Evolutionary conservation across 1,139 yeast species (phyloP).

Genomic region (Diutina pseudorugosa): DNA sequence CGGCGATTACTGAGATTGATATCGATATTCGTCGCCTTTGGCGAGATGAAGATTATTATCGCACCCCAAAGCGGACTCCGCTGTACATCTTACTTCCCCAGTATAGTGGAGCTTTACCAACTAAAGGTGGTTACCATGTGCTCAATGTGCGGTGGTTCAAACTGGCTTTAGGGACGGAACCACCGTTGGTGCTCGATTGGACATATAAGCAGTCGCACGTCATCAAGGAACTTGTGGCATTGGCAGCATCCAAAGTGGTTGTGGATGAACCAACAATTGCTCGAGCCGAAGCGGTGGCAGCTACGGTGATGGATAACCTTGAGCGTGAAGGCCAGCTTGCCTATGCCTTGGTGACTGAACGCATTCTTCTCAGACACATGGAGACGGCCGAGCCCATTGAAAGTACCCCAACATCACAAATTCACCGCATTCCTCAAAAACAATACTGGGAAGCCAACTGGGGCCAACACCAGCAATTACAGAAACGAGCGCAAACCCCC

Average conservation of each 20-base stretch:
- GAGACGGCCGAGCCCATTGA: background rate
- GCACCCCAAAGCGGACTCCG: background rate
- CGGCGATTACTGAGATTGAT: background rate
- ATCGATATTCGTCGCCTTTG: background rate
- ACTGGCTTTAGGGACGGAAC: background rate
- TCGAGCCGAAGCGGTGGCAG: background rate
- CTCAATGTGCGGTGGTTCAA: background rate
- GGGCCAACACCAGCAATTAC: background rate
- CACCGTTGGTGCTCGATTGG: background rate
- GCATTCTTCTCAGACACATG: background rate
- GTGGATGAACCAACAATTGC: background rate
- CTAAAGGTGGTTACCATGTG: background rate
- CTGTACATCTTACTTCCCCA: background rate
- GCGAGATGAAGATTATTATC: background rate
- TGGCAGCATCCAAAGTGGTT: background rate
- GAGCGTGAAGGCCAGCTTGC: background rate
- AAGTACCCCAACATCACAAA: background rate
- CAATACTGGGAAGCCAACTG: background rate
- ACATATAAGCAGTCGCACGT: background rate
- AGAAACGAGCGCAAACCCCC: background rate
- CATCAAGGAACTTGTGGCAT: background rate
- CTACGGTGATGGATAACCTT: background rate
- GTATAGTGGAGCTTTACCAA: background rate
- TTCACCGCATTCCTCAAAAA: background rate
- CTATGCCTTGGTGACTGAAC: background rate